Evolutionary conservation across 75 land plant genomes (phyloP), one percentile per base, ranked within the genome.

Genomic region (Cryptomeria japonica): DNA sequence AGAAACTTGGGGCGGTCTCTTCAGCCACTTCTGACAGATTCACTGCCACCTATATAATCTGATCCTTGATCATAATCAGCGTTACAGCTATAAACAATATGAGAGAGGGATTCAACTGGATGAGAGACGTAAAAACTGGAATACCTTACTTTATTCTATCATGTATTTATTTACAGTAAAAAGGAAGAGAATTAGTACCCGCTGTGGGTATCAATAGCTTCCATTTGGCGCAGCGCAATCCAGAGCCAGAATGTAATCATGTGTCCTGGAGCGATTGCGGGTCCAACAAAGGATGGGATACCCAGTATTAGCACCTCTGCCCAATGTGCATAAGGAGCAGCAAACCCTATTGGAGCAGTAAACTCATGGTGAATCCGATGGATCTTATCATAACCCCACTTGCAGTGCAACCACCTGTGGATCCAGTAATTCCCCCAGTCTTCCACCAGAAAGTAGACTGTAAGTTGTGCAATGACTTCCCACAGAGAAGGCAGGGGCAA

Each of bases 321-420:
- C 98, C 96, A 95, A 84, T 97, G 99, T 0, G 99, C 98, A 93
- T 97, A 97, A 5, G 99, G 98, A 9, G 99, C 98, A 0, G 99
- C 99, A 89, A 94, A 97, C 18, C 93, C 93, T 80, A 94, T 93
- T 11, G 99, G 99, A 36, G 98, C 93, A 11, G 93, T 91, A 89
- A 93, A 97, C 89, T 97, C 99, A 79, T 96, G 99, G 87, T 97
- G 99, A 58, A 97, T 90, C 12, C 53, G 41, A 79, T 97, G 99
- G 58, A 97, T 95, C 56, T 95, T 96, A 84, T 95, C 94, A 84
- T 96, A 97, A 1, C 95, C 96, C 99, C 99, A 97, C 41, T 92
- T 95, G 16, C 87, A 25, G 78, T 97, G 99, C 75, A 97, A 83
- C 88, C 90, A 93, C 37, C 99, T 93, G 83, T 97, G 99, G 46